phyloP scores from a whole-genome alignment of 2,329 filamentous ascomycete species.

The Aspergillus niger region DNA sequence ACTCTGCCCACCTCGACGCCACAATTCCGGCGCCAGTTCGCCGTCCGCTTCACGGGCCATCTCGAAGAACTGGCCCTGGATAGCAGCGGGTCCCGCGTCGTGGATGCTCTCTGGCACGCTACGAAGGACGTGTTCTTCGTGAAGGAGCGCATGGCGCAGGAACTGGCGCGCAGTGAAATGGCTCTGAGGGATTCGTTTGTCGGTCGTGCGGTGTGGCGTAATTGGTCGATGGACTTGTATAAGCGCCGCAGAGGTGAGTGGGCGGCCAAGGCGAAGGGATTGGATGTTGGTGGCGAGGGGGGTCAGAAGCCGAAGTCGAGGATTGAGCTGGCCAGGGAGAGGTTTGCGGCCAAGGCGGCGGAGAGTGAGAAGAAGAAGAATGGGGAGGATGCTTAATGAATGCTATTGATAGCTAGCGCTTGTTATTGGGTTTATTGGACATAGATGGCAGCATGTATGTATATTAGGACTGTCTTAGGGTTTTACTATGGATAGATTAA shows the following conservation, averaged over 20 bases:
- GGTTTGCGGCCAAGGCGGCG: slow-evolving; percentile 51
- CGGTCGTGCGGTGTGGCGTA: slow-evolving; percentile 70
- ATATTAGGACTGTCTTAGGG: too few relatives aligned
- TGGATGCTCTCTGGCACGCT: slow-evolving; percentile 66
- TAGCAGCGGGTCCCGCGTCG: slow-evolving; percentile 65
- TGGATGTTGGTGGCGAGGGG: slow-evolving; percentile 32
- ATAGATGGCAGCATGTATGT: too few relatives aligned
- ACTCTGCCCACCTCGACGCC: slow-evolving; percentile 54
- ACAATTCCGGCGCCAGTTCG: slow-evolving; percentile 64
- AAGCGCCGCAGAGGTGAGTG: slow-evolving; percentile 65
- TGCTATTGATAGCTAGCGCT: too few relatives aligned
- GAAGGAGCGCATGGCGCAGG: slow-evolving; percentile 66
- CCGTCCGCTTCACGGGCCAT: slow-evolving; percentile 63
- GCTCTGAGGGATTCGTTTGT: slow-evolving; percentile 64
- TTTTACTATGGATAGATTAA: too few relatives aligned
- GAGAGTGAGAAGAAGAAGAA: slow-evolving; percentile 18
- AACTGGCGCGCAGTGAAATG: slow-evolving; percentile 62
- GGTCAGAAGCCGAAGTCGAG: slow-evolving; percentile 48
- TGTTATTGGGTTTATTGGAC: too few relatives aligned
- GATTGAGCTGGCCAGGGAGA: slow-evolving; percentile 60
- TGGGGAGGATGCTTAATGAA: neutral
- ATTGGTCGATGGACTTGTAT: slow-evolving; percentile 74
- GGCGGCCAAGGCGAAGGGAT: slow-evolving; percentile 62
- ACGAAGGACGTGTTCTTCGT: slow-evolving; percentile 67
- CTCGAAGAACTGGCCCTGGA: slow-evolving; percentile 63